Conservation (phyloP, 306 rosid genomes). For the Dalbergia cochinchinensis region DNA sequence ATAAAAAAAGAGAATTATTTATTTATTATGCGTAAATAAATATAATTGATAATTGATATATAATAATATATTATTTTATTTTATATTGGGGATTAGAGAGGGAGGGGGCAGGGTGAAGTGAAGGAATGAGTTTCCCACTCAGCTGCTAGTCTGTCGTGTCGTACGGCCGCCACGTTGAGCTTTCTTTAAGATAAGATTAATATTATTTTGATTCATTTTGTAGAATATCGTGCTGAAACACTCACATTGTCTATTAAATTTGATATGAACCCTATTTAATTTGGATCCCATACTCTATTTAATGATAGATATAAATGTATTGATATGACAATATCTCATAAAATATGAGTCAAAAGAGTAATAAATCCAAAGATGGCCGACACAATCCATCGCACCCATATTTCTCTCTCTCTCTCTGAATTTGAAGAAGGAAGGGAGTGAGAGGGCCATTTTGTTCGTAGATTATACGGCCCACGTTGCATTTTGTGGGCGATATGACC, state of each 20-base stretch:
- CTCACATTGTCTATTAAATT: too few relatives aligned
- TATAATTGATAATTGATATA: too few relatives aligned
- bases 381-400: slow-evolving; percentile 64
- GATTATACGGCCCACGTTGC: slow-evolving; percentile 46
- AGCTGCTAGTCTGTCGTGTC: slow-evolving; percentile 82
- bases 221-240: too few relatives aligned
- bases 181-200: slow-evolving; percentile 72
- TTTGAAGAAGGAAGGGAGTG: neutral
- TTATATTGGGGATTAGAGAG: neutral
- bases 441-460: slow-evolving; percentile 25
- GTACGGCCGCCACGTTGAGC: slow-evolving; percentile 90
- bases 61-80: too few relatives aligned
- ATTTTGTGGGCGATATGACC: slow-evolving; percentile 35
- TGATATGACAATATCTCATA: too few relatives aligned
- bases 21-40: neutral
- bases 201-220: too few relatives aligned
- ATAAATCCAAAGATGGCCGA: slow-evolving; percentile 91
- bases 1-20: neutral
- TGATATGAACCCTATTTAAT: too few relatives aligned
- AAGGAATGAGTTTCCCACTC: slow-evolving; percentile 67
- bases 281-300: too few relatives aligned
- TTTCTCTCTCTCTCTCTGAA: slow-evolving; percentile 38
- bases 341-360: too few relatives aligned
- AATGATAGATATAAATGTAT: too few relatives aligned
- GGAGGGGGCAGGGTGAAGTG: slow-evolving; percentile 12